A percentile compares a stretch with the other conserved stretches of the same genome.
These are phyloP conservation scores for Cercospora citrullina DNA, from an alignment of 2,329 filamentous ascomycete genomes.

Conservation along the genomic window DNA sequence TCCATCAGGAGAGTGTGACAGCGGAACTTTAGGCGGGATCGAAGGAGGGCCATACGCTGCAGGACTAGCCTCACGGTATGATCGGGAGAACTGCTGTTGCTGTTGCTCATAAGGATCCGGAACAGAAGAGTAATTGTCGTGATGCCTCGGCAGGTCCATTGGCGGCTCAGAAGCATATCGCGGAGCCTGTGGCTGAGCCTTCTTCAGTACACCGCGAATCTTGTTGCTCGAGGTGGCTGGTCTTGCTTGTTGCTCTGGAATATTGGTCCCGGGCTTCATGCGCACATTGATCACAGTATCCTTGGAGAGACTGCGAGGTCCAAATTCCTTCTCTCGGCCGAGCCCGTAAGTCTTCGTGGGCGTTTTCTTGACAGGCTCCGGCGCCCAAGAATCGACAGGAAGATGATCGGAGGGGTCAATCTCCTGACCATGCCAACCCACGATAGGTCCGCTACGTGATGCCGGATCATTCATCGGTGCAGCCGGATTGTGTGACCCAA, in stretches of 20 bases:
- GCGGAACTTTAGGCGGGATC: constrained; percentile 27
- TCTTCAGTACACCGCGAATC: constrained; percentile 59
- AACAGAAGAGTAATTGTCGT: constrained; percentile 45
- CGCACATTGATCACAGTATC: constrained; percentile 40
- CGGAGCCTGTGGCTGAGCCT: constrained; percentile 33
- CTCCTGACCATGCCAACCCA: constrained; percentile 72
- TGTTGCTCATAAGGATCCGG: constrained; percentile 51
- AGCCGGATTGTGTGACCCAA: constrained; percentile 68
- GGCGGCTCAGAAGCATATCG: constrained; percentile 18
- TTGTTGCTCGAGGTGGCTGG: constrained; percentile 54
- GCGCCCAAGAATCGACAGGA: constrained; percentile 74
- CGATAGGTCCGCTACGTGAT: constrained; percentile 62
- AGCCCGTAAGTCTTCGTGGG: constrained; percentile 40
- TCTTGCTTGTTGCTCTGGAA: constrained; percentile 31
- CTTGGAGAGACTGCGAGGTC: constrained; percentile 35
- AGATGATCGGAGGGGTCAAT: constrained; percentile 80
- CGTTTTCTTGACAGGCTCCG: constrained; percentile 67
- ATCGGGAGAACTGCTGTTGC: constrained; percentile 51
- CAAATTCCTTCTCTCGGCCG: constrained; percentile 39
- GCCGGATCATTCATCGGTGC: constrained; percentile 17
- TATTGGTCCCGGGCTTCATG: constrained; percentile 38
- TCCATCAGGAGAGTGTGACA: constrained; percentile 29
- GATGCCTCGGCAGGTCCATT: constrained; percentile 36
- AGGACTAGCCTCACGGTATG: constrained; percentile 39
- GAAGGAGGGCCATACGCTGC: constrained; percentile 20